phyloP scores from a whole-genome alignment of 2,329 filamentous ascomycete species.

The Cladophialophora carrionii region DNA sequence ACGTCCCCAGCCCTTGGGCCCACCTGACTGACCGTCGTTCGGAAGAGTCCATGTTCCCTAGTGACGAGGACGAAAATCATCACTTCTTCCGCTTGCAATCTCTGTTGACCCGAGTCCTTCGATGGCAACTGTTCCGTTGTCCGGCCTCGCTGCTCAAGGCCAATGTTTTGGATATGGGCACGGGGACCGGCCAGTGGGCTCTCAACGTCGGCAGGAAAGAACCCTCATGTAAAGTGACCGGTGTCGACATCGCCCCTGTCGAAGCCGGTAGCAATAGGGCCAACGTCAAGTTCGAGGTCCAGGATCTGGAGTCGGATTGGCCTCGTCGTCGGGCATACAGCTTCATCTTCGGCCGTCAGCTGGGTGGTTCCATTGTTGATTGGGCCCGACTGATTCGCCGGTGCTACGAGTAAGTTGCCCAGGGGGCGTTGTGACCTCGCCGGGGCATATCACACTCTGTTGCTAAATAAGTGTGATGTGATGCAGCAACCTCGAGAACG shows the following conservation, averaged over 20 bases:
- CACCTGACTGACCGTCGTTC: not conserved
- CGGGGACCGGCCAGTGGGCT: not conserved
- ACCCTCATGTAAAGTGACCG: not conserved
- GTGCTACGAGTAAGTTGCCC: not conserved
- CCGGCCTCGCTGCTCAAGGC: not conserved
- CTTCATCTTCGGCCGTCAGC: not conserved
- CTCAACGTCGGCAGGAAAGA: not conserved
- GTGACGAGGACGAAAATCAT: not conserved
- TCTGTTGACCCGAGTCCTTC: not conserved
- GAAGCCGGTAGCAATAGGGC: not conserved
- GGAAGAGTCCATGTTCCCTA: not conserved
- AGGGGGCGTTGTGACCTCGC: too few species aligned
- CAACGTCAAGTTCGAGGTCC: not conserved
- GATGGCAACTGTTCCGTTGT: not conserved
- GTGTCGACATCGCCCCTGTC: not conserved
- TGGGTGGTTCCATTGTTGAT: not conserved
- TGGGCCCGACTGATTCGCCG: not conserved
- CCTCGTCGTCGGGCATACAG: not conserved
- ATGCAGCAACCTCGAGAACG: not conserved
- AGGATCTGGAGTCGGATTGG: not conserved
- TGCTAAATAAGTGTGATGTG: not conserved
- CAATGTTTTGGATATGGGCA: not conserved
- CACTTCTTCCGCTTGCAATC: not conserved
- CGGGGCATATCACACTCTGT: not conserved
- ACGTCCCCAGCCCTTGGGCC: too few species aligned